Percentiles rank a stretch among this genome's conserved stretches.
phyloP scores from a whole-genome alignment of 306 rosid genomes.

The Cicer judaicum region DNA sequence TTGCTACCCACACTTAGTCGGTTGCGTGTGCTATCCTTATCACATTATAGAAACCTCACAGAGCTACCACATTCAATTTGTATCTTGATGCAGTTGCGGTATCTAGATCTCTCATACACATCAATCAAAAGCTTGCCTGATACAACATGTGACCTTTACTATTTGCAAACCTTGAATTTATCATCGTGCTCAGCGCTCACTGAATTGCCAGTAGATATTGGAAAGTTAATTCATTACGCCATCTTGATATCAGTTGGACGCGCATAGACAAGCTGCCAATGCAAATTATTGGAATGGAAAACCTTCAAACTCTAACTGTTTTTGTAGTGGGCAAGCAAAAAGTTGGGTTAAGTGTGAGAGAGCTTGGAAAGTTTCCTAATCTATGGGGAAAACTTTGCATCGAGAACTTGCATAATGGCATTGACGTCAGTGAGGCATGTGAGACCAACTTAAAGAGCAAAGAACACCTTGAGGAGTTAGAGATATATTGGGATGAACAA shows the following conservation, averaged over 20 bases:
- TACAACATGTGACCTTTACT: neutral
- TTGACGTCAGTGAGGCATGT: neutral
- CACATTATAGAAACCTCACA: neutral
- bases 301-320: neutral
- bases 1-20: neutral
- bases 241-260: neutral
- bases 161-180: conserved; percentile 33
- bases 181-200: neutral
- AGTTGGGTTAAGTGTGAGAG: conserved; percentile 17
- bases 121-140: neutral
- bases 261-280: neutral
- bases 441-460: conserved; percentile 1
- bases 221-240: conserved; percentile 18
- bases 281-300: neutral
- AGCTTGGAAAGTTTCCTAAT: neutral
- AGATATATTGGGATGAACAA: neutral
- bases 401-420: neutral
- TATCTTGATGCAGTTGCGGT: conserved; percentile 2
- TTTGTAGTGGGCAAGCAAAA: conserved; percentile 12
- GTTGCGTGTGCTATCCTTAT: neutral
- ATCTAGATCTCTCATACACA: conserved; percentile 7
- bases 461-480: neutral
- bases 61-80: neutral
- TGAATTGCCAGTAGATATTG: neutral
- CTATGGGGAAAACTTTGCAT: conserved; percentile 5